Evolutionary conservation across 2,329 filamentous ascomycete species (phyloP).

Genomic region (Chaetomium globosum): DNA sequence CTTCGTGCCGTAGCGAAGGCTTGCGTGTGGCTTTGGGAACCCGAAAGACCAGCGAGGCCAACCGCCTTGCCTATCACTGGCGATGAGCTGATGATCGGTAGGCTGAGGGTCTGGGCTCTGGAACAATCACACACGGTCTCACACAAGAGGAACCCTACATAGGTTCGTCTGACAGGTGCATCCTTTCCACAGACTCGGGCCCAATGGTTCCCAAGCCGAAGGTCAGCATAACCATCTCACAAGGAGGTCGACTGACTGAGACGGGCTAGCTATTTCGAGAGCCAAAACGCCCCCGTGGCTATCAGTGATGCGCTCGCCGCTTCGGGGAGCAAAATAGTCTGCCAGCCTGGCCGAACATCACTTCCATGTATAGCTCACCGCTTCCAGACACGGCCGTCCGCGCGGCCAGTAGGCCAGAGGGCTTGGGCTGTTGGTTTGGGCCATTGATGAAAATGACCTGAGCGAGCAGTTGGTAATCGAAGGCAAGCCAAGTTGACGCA

Average conservation of each 20-base stretch:
- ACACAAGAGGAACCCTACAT: neutral
- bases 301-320: neutral
- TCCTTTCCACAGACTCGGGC: neutral
- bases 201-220: neutral
- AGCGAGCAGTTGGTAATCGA: neutral
- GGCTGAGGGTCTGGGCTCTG: neutral
- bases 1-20: too few relatives aligned
- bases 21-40: neutral
- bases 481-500: neutral
- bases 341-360: neutral
- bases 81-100: neutral
- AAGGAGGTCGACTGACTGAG: neutral
- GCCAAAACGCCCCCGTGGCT: neutral
- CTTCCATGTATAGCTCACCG: neutral
- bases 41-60: neutral
- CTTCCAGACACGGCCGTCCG: neutral
- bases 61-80: neutral
- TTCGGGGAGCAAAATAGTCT: neutral
- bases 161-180: neutral
- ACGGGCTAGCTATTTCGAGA: neutral
- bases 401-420: neutral
- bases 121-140: neutral
- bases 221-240: neutral
- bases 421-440: neutral
- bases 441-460: too few relatives aligned